A percentile compares a stretch with the other conserved stretches of the same genome.
Evolutionary conservation across 139 green algal species (phyloP).

Genomic region (Trebouxia sp.): DNA sequence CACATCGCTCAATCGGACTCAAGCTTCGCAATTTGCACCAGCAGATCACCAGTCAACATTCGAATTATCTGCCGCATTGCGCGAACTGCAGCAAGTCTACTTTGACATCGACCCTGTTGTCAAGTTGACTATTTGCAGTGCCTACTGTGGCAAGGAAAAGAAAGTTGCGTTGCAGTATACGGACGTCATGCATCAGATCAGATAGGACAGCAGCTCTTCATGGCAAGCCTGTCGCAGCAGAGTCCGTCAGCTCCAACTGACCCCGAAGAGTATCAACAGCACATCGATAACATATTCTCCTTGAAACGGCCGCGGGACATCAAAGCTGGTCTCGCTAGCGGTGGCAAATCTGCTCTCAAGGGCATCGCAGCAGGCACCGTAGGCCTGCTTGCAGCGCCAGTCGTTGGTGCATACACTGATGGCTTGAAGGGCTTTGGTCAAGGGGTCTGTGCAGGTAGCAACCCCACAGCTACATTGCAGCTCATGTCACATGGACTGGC

Average conservation of each 20-base stretch:
- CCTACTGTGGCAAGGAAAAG: too few species aligned
- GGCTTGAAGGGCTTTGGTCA: slow-evolving; percentile 77
- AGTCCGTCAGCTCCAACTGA: neutral
- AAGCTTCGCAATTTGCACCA: too few species aligned
- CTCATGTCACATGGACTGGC: too few species aligned
- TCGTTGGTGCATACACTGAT: slow-evolving; percentile 66
- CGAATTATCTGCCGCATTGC: too few species aligned
- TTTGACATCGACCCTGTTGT: too few species aligned
- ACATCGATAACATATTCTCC: slow-evolving; percentile 37
- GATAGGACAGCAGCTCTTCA: neutral
- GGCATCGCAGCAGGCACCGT: slow-evolving; percentile 59
- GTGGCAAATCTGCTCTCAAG: slow-evolving; percentile 50
- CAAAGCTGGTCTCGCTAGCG: slow-evolving; percentile 51
- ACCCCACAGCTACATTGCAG: too few species aligned
- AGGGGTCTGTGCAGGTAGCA: slow-evolving; percentile 71
- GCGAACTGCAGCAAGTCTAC: too few species aligned
- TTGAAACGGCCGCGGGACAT: slow-evolving; percentile 51
- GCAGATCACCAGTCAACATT: too few species aligned
- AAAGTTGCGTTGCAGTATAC: too few species aligned
- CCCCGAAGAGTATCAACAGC: slow-evolving; percentile 15
- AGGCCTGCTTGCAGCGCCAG: slow-evolving; percentile 74
- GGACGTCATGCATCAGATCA: too few species aligned
- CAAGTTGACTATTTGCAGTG: too few species aligned
- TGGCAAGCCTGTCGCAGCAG: neutral
- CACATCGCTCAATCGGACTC: neutral